phyloP scores from a whole-genome alignment of 345 rosid species.

The Eutrema japonicum region DNA sequence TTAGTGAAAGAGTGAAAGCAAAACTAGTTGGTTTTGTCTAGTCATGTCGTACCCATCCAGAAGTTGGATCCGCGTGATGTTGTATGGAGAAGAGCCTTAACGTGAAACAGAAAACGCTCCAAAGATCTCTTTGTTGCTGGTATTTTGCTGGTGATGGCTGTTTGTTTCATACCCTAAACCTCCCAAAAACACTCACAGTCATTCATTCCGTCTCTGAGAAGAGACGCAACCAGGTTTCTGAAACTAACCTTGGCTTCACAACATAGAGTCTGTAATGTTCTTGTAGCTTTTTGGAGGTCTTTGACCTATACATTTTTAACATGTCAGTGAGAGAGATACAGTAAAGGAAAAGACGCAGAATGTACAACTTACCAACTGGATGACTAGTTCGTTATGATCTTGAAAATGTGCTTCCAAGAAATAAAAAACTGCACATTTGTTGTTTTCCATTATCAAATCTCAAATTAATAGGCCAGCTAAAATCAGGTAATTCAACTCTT shows the following conservation, averaged over 20 bases:
- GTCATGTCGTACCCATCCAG: conserved; percentile 75
- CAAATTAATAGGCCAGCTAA: conserved; percentile 27
- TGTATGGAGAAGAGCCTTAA: conserved; percentile 81
- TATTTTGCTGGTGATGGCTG: conserved; percentile 70
- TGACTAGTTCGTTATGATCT: conserved; percentile 61
- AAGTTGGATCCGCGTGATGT: conserved; percentile 70
- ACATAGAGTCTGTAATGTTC: conserved; percentile 83
- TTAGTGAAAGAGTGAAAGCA: not conserved
- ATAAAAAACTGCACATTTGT: conserved; percentile 62
- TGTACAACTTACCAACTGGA: conserved; percentile 60
- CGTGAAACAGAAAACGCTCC: conserved; percentile 83
- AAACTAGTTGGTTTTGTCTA: not conserved
- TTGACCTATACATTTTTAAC: conserved; percentile 54
- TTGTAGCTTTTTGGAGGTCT: conserved; percentile 89
- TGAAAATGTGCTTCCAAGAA: conserved; percentile 69
- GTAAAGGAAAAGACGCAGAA: conserved; percentile 2
- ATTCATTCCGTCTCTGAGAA: conserved; percentile 9
- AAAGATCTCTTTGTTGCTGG: conserved; percentile 78
- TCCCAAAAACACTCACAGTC: conserved; percentile 31
- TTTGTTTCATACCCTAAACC: conserved; percentile 73
- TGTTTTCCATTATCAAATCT: not conserved
- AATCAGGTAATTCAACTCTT: not conserved
- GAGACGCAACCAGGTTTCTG: not conserved
- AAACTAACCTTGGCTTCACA: conserved; percentile 86
- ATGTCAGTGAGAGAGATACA: conserved; percentile 17